Percentiles rank a stretch among this genome's conserved stretches.
Evolutionary conservation across 495 filamentous ascomycete genomes (phyloP).

Genomic region (Aspergillus campestris): DNA sequence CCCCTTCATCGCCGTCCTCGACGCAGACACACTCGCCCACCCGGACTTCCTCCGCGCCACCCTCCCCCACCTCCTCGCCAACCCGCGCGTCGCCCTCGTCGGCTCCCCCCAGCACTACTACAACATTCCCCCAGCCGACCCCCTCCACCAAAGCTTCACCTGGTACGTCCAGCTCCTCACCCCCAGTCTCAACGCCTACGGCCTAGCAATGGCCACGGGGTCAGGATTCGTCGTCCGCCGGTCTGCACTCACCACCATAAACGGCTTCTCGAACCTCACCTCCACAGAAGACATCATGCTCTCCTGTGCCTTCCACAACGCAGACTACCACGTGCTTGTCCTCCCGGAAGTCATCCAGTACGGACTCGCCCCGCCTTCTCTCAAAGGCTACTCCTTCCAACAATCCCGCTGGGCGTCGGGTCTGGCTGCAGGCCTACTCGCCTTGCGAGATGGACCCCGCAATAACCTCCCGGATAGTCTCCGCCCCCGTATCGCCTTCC

Average conservation of each 20-base stretch:
- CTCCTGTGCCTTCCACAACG: slow-evolving; percentile 35
- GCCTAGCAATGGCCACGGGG: slow-evolving; percentile 28
- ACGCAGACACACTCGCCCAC: slow-evolving; percentile 39
- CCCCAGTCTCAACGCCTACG: slow-evolving; percentile 19
- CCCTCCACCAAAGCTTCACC: slow-evolving; percentile 35
- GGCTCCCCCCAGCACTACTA: slow-evolving; percentile 40
- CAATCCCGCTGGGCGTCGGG: slow-evolving; percentile 21
- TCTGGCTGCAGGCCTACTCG: no score
- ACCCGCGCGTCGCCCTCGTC: slow-evolving; percentile 22
- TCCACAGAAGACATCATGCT: slow-evolving; percentile 44
- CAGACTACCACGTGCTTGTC: slow-evolving; percentile 36
- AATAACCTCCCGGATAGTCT: no score
- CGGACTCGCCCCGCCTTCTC: slow-evolving; percentile 41
- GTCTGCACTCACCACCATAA: slow-evolving; percentile 33
- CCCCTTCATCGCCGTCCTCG: slow-evolving; percentile 30
- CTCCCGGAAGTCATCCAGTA: slow-evolving; percentile 43
- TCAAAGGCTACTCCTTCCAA: slow-evolving; percentile 43
- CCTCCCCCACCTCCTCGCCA: slow-evolving; percentile 38
- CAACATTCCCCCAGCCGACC: slow-evolving; percentile 42
- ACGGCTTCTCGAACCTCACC: slow-evolving; percentile 41
- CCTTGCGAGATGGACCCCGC: no score
- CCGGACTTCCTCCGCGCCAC: slow-evolving; percentile 42
- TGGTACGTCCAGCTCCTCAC: slow-evolving; percentile 35
- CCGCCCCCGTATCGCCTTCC: no score
- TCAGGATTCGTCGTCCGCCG: slow-evolving; percentile 44